Evolutionary conservation across 345 rosid genomes (phyloP), one percentile per base, ranked within the genome.

Genomic region (Eucalyptus regnans): DNA sequence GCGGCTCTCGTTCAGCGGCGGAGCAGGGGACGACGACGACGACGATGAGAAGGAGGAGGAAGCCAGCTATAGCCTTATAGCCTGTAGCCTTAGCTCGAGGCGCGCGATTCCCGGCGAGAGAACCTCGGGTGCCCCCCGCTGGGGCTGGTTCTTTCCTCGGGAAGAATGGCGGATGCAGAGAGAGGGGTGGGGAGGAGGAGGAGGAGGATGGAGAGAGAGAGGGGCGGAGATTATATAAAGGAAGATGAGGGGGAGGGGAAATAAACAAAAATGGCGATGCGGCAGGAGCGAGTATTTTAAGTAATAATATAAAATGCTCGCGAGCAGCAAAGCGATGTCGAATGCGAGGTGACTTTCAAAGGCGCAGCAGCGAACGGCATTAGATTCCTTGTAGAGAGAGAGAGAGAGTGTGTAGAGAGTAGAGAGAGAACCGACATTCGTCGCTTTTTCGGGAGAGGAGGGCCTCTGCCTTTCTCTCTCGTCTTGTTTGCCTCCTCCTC

Each of bases 351-450:
- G 58, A 76, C 2, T 76, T 76, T 76, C 20, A 79, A 88, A 79
- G 66, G 52, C 31, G 48, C 27, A 84, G 62, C 87, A 44, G 37
- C 71, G 23, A 33, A 23, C 87, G 9, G 84, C 90, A 85, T 58
- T n/a, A 89, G 87, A 89, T 89, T 87, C 79, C 86, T 50, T 16
- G 49, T 56, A 88, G 50, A 86, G 80, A n/a, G 37, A 81, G 76
- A 92, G 90, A 90, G 52, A 92, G 88, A 84, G 62, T 89, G 62
- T 89, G 92, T 51, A 22, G 18, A 87, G 41, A 49, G 88, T 56
- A 90, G 79, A 56, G 86, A 90, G 86, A 83, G 91, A 89, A 86
- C 92, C 92, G 91, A 91, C 96, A 92, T 89, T 92, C 80, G 89
- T 90, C 41, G 86, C 88, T 91, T 66, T 51, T 54, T 6, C 52